A percentile compares a stretch with the other conserved stretches of the same genome.
Conservation (phyloP, 306 rosid species). For the Sindora glabra region DNA sequence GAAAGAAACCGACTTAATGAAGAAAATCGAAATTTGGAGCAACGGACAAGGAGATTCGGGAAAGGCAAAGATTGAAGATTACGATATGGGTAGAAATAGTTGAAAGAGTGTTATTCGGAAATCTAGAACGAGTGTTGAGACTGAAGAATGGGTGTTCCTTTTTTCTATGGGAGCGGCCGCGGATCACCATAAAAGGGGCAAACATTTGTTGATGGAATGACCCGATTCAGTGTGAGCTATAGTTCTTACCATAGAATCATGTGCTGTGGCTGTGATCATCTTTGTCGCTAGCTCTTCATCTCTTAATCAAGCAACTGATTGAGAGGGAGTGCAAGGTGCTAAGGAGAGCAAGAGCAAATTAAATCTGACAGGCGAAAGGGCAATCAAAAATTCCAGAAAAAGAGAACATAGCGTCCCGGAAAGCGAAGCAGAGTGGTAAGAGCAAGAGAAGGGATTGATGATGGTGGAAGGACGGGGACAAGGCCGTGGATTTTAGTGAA, state of each 20-base stretch:
- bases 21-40: too few species aligned
- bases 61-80: not conserved
- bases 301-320: not conserved
- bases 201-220: constrained; percentile 23
- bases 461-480: too few species aligned
- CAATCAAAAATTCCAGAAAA: too few species aligned
- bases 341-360: too few species aligned
- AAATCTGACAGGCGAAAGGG: too few species aligned
- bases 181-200: constrained; percentile 30
- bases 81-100: not conserved
- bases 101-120: not conserved
- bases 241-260: constrained; percentile 25
- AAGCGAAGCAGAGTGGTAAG: too few species aligned
- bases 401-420: too few species aligned
- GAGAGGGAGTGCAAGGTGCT: not conserved
- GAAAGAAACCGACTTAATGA: not conserved
- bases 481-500: too few species aligned
- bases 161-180: constrained; percentile 26
- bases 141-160: not conserved
- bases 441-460: too few species aligned
- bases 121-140: not conserved
- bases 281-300: not conserved
- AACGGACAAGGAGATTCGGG: not conserved
- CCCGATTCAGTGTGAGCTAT: not conserved
- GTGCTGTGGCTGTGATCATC: constrained; percentile 11